These are phyloP conservation scores for Zoysia japonica DNA, from an alignment of 176 grass and related monocot genomes.

Conservation along the genomic window DNA sequence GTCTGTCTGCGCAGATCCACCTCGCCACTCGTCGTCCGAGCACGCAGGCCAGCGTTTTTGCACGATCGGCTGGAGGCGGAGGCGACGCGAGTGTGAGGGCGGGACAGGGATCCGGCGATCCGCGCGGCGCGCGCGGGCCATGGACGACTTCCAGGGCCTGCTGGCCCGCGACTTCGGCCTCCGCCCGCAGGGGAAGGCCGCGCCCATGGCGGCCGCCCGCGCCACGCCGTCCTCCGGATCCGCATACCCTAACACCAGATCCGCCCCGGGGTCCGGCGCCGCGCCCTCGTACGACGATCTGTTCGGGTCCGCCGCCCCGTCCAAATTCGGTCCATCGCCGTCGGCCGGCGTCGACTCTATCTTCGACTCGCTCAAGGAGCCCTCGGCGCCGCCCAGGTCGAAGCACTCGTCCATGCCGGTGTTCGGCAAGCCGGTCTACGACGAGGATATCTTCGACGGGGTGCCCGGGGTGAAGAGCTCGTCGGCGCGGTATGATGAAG, in stretches of 20 bases:
- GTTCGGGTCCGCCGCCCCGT: conserved; percentile 43
- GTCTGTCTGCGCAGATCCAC: conserved; percentile 19
- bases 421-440: conserved; percentile 58
- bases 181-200: conserved; percentile 57
- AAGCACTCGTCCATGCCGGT: conserved; percentile 52
- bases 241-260: conserved; percentile 51
- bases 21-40: not conserved
- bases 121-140: not conserved
- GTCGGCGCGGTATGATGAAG: conserved; percentile 56
- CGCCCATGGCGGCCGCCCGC: conserved; percentile 66
- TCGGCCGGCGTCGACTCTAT: conserved; percentile 46
- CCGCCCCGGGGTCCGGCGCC: conserved; percentile 38
- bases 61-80: not conserved
- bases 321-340: conserved; percentile 23
- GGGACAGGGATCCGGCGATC: conserved; percentile 36
- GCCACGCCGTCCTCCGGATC: conserved; percentile 35
- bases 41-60: not conserved
- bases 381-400: conserved; percentile 10
- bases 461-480: conserved; percentile 56
- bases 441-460: conserved; percentile 67
- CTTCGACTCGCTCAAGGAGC: conserved; percentile 50
- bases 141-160: conserved; percentile 67
- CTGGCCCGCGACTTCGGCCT: conserved; percentile 69
- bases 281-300: conserved; percentile 64
- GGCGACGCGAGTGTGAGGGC: not conserved